A percentile compares a stretch with the other conserved stretches of the same genome.
Conservation (phyloP, 2,329 filamentous ascomycete species). For the Trichophaea hybrida region DNA sequence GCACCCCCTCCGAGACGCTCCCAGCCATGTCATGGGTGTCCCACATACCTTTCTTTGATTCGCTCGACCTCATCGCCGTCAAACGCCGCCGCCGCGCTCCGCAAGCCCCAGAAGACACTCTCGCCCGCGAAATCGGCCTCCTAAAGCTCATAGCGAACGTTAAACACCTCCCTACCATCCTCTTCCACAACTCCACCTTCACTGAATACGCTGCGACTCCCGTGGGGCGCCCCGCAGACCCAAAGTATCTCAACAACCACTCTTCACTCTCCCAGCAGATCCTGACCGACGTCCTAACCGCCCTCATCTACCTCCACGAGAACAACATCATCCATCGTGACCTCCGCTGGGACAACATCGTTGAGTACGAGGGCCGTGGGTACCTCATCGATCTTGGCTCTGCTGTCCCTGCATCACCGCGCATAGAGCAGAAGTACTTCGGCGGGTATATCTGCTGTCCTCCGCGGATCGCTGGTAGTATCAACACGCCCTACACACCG, state of each 20-base stretch:
- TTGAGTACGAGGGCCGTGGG: background rate
- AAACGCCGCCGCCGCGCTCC: too few species aligned
- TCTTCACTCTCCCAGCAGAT: background rate
- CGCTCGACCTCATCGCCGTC: too few species aligned
- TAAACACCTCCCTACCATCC: background rate
- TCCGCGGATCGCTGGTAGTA: background rate
- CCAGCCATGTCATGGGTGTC: too few species aligned
- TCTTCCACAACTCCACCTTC: background rate
- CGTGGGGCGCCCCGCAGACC: background rate
- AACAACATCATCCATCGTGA: conserved; percentile 6
- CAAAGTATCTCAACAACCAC: background rate
- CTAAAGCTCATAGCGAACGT: too few species aligned
- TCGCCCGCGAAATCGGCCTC: too few species aligned
- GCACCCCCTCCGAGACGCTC: too few species aligned
- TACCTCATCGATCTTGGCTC: background rate
- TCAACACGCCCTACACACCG: background rate
- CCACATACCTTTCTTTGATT: too few species aligned
- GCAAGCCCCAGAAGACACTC: too few species aligned
- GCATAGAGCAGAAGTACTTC: background rate
- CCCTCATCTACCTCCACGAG: background rate
- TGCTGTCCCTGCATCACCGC: background rate
- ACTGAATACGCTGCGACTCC: background rate
- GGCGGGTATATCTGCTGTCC: background rate
- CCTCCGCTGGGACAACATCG: background rate
- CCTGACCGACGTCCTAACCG: background rate